Base-by-base conservation (phyloP, 108 stramenopile genomes). In the Nitzschia putrida region DNA sequence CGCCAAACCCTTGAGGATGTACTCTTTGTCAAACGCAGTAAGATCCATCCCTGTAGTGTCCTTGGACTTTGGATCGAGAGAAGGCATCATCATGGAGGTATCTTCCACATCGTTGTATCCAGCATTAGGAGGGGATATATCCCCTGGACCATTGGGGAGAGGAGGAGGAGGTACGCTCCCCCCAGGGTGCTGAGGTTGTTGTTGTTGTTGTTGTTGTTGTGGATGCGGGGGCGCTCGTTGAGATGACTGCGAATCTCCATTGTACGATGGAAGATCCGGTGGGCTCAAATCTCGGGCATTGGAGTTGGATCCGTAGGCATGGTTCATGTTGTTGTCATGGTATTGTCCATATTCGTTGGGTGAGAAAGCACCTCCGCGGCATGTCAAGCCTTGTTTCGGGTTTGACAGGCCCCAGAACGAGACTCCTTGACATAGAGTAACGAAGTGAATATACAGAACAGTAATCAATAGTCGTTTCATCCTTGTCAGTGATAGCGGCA, bases 1-100 rank as follows among this genome's bases (percentile, higher is more conserved):
- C 42, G 90, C 90, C 26, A 94, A 66, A 38, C 93, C 93, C 21
- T 76, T 63, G 47, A 94, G 82, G 45, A 94, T 94, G 53, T 88
- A 80, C 39, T 94, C 90, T 55, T 94, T 94, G 76, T 94, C 85
- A 64, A 94, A 91, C 25, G 69, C 56, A 20, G 88, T 83, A 14
- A 94, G 71, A 44, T 94, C 93, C 80, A 85, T 80, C 56, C 67
- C 70, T 25, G 74, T 25, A 2, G 61, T 45, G 16, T 66, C 79
- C 26, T 66, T 44, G 24, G 61, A 24, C 45, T 47, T 34, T 57
- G 66, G 39, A 40, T 40, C 56, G 47, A 49, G n/a, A 49, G 47
- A 49, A 6, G 47, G 47, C 44, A 7, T 42, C 53, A 41, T 67
- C 66, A 42, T 70, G 69, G 16, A 44, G 51, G 8, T 77, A 69